Conservation (phyloP, 371 early-diverging fungal genomes). For the Coemansia sp. region DNA sequence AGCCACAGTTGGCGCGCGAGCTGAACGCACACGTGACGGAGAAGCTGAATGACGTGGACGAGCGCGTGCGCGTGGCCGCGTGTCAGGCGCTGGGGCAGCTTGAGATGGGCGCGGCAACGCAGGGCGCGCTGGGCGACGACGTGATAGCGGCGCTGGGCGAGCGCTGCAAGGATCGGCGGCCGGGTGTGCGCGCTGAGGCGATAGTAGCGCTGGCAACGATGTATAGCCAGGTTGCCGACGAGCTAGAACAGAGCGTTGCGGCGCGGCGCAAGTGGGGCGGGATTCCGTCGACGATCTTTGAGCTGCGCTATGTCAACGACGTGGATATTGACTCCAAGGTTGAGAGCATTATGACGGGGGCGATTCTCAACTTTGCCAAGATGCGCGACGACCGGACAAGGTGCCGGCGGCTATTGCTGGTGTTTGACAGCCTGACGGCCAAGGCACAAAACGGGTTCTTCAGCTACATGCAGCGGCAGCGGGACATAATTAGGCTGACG, state of each 20-base stretch:
- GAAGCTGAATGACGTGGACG: constrained; percentile 88
- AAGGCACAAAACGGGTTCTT: constrained; percentile 45
- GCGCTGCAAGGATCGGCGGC: constrained; percentile 88
- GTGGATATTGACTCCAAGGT: constrained; percentile 67
- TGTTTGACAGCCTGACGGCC: constrained; percentile 40
- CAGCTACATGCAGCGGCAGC: constrained; percentile 48
- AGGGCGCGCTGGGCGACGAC: constrained; percentile 56
- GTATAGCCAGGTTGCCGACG: constrained; percentile 68
- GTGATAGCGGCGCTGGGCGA: constrained; percentile 67
- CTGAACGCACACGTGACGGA: constrained; percentile 68
- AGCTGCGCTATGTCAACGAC: constrained; percentile 80
- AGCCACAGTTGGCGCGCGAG: constrained; percentile 68
- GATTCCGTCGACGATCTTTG: constrained; percentile 79
- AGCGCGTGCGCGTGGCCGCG: constrained; percentile 81
- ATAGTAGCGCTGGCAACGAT: constrained; percentile 68
- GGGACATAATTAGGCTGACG: constrained; percentile 30
- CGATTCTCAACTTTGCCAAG: constrained; percentile 50
- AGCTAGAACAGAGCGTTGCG: constrained; percentile 57
- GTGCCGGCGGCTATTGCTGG: constrained; percentile 38
- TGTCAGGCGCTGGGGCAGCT: constrained; percentile 70
- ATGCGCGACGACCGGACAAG: constrained; percentile 50
- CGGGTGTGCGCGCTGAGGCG: constrained; percentile 71
- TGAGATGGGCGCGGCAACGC: constrained; percentile 57
- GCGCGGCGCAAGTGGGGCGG: constrained; percentile 64
- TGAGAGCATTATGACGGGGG: constrained; percentile 64